Base-by-base conservation (phyloP, 768 basidiomycete species). In the Mycena albidolilacea region DNA sequence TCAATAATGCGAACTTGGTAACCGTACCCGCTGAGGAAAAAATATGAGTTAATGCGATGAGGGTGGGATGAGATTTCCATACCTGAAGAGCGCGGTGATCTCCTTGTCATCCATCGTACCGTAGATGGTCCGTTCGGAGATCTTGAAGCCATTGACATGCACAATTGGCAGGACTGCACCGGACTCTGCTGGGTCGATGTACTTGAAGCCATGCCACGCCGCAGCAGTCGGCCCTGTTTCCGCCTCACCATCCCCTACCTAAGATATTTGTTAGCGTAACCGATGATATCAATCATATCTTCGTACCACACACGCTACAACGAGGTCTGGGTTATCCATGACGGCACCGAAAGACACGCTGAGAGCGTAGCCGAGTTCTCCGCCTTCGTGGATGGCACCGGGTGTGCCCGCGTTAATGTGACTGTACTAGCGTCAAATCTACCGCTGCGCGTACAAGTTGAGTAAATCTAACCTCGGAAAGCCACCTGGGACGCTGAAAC, bases 91-190 rank as follows among this genome's bases (percentile, higher is more conserved):
- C 0, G 91, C 84, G 19, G 84, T 87, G 37, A 97, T 82, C 79
- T 97, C 96, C 77, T 93, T 91, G 79, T 97, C 87, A 77, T 97
- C 96, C 95, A 97, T 96, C 23, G 92, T 92, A 50, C 96, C 96
- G 70, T 91, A 93, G 70, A 98, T 93, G 17, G 96, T 97, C 46
- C 95, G 89, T 79, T 97, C 95, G 0, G 93, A 95, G 72, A 97
- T 97, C 86, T 96, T 94, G 88, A 95, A 95, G 17, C 94, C 93
- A 75, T 96, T 96, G 74, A 93, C 89, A 78, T 96, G 94, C 1
- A 98, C 85, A 74, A 97, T 95, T 35, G 96, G 96, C n/a, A 98
- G 84, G 21, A 97, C 95, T 0, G 96, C 95, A 21, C 96, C 96
- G 3, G 92, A 93, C 82, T 97, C 96, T 17, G 89, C 90, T 30